phyloP scores from a whole-genome alignment of 2,329 filamentous ascomycete species.

The Bipolaris gigantea region DNA sequence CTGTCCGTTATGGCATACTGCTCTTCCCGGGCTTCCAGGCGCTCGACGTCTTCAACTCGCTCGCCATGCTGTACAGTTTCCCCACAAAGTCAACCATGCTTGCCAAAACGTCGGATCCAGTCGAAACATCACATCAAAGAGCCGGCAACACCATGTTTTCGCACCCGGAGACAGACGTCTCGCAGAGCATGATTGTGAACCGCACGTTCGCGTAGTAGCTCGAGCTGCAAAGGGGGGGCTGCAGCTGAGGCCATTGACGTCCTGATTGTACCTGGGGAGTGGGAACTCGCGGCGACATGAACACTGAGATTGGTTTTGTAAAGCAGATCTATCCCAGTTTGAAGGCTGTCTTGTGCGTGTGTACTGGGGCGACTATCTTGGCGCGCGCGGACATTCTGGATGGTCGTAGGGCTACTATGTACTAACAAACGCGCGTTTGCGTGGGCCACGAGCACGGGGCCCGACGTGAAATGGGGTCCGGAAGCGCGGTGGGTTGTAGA shows the following conservation, averaged over 20 bases:
- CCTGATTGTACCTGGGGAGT: conserved; percentile 67
- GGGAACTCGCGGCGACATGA: conserved; percentile 47
- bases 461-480: conserved; percentile 61
- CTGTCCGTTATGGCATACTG: conserved; percentile 27
- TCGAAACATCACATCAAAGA: conserved; percentile 24
- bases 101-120: conserved; percentile 24
- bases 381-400: conserved; percentile 62
- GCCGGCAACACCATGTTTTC: conserved; percentile 21
- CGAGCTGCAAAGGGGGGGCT: conserved; percentile 16
- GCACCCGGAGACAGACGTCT: conserved; percentile 22
- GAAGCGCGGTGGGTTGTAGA: conserved; percentile 59
- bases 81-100: conserved; percentile 35
- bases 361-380: conserved; percentile 62
- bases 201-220: conserved; percentile 22
- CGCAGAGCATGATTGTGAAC: conserved; percentile 21
- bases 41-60: conserved; percentile 44
- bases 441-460: conserved; percentile 43
- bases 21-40: conserved; percentile 31
- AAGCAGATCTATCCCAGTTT: conserved; percentile 52
- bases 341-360: conserved; percentile 63
- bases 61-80: conserved; percentile 30
- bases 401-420: conserved; percentile 60
- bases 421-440: conserved; percentile 64
- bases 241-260: conserved; percentile 50
- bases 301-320: conserved; percentile 52